Percentiles rank a stretch among this genome's conserved stretches.
Evolutionary conservation across 2,329 filamentous ascomycete species (phyloP).

Genomic region (Neophaeococcomyces mojaviensis): DNA sequence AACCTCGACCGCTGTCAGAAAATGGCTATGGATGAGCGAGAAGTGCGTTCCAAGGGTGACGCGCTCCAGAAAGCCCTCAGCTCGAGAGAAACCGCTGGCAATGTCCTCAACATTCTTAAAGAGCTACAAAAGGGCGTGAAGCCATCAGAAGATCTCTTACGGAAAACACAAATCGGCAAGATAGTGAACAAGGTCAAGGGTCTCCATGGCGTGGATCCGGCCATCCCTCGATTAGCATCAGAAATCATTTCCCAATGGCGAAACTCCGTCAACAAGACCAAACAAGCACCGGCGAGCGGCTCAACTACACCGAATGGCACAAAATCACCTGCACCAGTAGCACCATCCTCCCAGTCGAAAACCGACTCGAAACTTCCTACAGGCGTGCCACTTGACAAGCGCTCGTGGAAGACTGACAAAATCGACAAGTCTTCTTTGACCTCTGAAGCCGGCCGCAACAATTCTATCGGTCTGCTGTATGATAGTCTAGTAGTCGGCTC

Average conservation of each 20-base stretch:
- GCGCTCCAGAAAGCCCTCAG: constrained; percentile 70
- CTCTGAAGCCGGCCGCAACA: constrained; percentile 65
- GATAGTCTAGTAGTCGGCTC: constrained; percentile 78
- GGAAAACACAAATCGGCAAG: constrained; percentile 85
- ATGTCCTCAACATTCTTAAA: constrained; percentile 66
- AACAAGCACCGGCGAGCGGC: constrained; percentile 20
- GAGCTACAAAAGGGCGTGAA: constrained; percentile 71
- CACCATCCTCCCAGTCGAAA: neutral
- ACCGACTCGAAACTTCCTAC: constrained; percentile 18
- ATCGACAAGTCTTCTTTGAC: constrained; percentile 67
- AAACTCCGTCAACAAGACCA: constrained; percentile 59
- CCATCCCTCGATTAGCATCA: constrained; percentile 65
- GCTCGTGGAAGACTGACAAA: constrained; percentile 73
- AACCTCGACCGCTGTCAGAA: constrained; percentile 13
- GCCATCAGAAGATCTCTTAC: constrained; percentile 81
- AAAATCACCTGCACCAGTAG: constrained; percentile 42
- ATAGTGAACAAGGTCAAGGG: constrained; percentile 77
- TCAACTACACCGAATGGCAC: constrained; percentile 39
- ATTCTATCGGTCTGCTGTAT: constrained; percentile 84
- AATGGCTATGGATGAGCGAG: constrained; percentile 65
- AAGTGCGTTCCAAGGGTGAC: constrained; percentile 69
- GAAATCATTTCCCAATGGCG: constrained; percentile 87
- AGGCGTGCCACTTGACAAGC: constrained; percentile 60
- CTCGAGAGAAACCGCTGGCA: constrained; percentile 65
- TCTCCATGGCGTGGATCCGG: constrained; percentile 59